Conservation (phyloP, 192 early-diverging fungal species). For the Linnemannia elongata region DNA sequence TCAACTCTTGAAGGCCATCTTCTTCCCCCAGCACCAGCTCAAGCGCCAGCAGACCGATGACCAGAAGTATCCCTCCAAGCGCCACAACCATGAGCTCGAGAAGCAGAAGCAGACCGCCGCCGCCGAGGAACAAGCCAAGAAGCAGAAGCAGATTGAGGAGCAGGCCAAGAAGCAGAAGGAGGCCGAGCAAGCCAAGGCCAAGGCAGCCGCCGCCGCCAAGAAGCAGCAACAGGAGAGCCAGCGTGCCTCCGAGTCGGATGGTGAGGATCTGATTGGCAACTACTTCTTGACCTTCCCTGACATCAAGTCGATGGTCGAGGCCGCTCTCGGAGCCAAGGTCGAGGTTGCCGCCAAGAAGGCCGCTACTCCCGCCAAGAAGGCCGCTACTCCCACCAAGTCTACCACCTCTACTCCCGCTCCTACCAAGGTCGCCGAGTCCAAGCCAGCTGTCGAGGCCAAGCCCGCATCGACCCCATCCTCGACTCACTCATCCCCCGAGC, state of each 20-base stretch:
- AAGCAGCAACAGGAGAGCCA: slow-evolving; percentile 17
- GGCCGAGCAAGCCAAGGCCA: background rate
- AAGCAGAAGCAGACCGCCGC: slow-evolving; percentile 6
- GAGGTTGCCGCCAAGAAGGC: background rate
- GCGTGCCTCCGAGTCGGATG: background rate
- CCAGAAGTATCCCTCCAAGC: slow-evolving; percentile 35
- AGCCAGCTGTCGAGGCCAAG: background rate
- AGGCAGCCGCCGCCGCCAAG: background rate
- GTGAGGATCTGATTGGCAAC: slow-evolving; percentile 14
- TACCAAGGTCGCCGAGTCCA: background rate
- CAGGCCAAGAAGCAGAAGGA: too few relatives aligned
- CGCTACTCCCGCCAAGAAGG: background rate
- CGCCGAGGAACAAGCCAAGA: background rate
- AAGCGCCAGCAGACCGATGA: slow-evolving; percentile 40
- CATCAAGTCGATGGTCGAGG: slow-evolving; percentile 48
- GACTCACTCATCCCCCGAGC: slow-evolving; percentile 44
- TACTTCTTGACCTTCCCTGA: slow-evolving; percentile 46
- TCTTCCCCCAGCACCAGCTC: slow-evolving; percentile 48
- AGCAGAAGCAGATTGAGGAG: too few relatives aligned
- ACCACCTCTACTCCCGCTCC: background rate
- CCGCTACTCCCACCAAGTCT: background rate
- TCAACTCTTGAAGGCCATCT: slow-evolving; percentile 34
- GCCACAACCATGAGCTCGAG: slow-evolving; percentile 22
- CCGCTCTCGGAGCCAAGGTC: slow-evolving; percentile 33
- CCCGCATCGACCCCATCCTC: slow-evolving; percentile 14